Percentiles rank a stretch among this genome's conserved stretches.
These are phyloP conservation scores for Nematodospora valgi DNA, from an alignment of 805 yeast genomes.

Conservation along the genomic window DNA sequence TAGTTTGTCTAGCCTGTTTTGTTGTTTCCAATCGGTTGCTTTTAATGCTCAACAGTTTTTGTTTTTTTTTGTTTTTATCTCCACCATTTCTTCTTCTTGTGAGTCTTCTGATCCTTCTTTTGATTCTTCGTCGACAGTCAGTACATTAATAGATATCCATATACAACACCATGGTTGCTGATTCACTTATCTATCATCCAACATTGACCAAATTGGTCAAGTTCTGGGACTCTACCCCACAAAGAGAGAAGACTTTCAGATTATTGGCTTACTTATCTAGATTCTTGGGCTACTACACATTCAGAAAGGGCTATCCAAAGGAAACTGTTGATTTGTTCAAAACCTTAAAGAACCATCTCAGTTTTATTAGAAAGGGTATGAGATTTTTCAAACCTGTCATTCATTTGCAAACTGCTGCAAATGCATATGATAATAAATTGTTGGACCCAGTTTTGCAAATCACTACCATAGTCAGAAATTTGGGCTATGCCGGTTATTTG, in stretches of 20 bases:
- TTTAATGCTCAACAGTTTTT: too few species aligned
- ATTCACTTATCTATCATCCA: constrained; percentile 72
- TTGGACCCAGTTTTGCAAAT: constrained; percentile 55
- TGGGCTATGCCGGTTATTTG: constrained; percentile 62
- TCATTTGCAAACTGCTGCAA: constrained; percentile 66
- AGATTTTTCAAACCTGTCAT: constrained; percentile 79
- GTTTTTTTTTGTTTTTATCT: constrained; percentile 1
- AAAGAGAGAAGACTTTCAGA: constrained; percentile 79
- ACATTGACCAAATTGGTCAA: constrained; percentile 56
- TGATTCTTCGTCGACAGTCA: too few species aligned
- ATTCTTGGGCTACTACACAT: constrained; percentile 61
- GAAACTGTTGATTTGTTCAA: constrained; percentile 48
- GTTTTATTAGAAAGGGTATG: constrained; percentile 76
- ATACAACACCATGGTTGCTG: constrained; percentile 60
- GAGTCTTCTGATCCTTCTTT: not conserved
- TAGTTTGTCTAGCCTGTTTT: too few species aligned
- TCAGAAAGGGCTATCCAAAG: constrained; percentile 51
- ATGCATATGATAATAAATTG: constrained; percentile 67
- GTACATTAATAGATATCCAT: too few species aligned
- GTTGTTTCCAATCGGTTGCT: too few species aligned
- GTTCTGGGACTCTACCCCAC: constrained; percentile 64
- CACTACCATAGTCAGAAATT: constrained; percentile 52
- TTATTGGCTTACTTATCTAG: constrained; percentile 77
- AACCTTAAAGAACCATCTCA: constrained; percentile 57
- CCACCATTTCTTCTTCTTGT: constrained; percentile 1